These are phyloP conservation scores for Epichloe glyceriae DNA, from an alignment of 2,329 filamentous ascomycete genomes.

Conservation along the genomic window DNA sequence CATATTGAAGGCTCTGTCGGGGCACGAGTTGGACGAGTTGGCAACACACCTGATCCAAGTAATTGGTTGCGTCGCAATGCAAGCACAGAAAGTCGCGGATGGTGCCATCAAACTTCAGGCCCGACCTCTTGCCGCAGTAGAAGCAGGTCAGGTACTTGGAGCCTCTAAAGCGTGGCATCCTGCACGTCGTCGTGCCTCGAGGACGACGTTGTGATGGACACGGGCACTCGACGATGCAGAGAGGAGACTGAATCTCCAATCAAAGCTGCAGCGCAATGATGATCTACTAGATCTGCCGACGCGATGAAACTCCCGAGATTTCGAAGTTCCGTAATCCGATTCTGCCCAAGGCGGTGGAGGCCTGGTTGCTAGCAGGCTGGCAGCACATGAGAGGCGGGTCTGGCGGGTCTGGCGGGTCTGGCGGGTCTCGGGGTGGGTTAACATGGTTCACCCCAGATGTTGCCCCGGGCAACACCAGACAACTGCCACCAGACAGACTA, in stretches of 20 bases:
- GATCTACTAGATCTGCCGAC: neutral
- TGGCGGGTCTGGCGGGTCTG: too few species aligned
- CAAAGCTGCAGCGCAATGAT: neutral
- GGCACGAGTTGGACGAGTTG: neutral
- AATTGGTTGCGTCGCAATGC: slow-evolving; percentile 76
- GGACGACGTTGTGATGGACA: slow-evolving; percentile 1
- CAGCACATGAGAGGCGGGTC: too few species aligned
- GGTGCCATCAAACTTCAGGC: slow-evolving; percentile 41
- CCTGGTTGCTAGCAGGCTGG: neutral
- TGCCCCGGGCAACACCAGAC: too few species aligned
- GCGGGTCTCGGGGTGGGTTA: too few species aligned
- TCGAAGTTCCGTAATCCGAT: neutral
- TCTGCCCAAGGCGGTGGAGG: slow-evolving; percentile 3
- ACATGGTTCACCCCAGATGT: too few species aligned
- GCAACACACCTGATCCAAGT: slow-evolving; percentile 61
- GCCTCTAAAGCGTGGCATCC: slow-evolving; percentile 31
- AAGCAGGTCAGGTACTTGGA: slow-evolving; percentile 54
- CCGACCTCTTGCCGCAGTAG: slow-evolving; percentile 65
- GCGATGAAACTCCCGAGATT: neutral
- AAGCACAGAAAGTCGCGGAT: slow-evolving; percentile 59
- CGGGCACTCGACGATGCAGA: neutral
- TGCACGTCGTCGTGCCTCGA: slow-evolving; percentile 8
- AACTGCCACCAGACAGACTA: too few species aligned
- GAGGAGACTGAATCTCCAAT: neutral
- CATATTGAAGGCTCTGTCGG: neutral